Evolutionary conservation across 805 yeast species (phyloP).

Genomic region (Ogataea paraovalis): DNA sequence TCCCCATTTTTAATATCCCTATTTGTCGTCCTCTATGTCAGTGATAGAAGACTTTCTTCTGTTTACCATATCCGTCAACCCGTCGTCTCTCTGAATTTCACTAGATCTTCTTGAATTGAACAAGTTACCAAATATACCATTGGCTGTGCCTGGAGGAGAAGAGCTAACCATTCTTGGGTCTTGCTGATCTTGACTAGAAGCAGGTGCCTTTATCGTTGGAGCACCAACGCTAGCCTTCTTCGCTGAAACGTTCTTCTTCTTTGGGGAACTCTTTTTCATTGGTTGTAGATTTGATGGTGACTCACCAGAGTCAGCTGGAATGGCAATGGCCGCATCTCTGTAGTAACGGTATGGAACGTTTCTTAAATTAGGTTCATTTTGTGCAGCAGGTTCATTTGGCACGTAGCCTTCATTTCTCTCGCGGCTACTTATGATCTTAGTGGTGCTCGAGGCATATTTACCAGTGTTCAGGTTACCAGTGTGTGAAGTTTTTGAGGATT

Average conservation of each 20-base stretch:
- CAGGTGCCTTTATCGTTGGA: background rate
- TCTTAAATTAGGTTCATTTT: conserved; percentile 25
- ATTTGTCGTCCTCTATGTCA: too few relatives aligned
- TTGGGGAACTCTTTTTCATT: background rate
- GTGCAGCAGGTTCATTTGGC: conserved; percentile 4
- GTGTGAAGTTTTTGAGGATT: conserved; percentile 16
- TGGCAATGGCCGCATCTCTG: conserved; percentile 4
- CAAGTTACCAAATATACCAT: background rate
- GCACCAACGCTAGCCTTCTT: background rate
- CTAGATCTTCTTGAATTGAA: conserved; percentile 1
- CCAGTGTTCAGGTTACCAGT: conserved; percentile 26
- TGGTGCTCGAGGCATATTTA: conserved; percentile 14
- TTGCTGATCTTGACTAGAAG: conserved; percentile 1
- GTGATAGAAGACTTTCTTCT: conserved; percentile 15
- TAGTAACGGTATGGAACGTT: conserved; percentile 31
- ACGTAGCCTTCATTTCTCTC: background rate
- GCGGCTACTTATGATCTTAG: background rate
- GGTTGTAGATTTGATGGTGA: background rate
- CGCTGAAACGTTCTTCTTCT: background rate
- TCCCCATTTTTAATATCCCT: too few relatives aligned
- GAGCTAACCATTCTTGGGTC: background rate
- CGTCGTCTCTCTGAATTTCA: background rate
- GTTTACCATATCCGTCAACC: background rate
- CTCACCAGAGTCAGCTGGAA: conserved; percentile 2
- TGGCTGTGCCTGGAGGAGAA: conserved; percentile 1